Evolutionary conservation across 1,284 basidiomycete genomes (phyloP), one percentile per base, ranked within the genome.

Genomic region (Rhodofomes roseus): DNA sequence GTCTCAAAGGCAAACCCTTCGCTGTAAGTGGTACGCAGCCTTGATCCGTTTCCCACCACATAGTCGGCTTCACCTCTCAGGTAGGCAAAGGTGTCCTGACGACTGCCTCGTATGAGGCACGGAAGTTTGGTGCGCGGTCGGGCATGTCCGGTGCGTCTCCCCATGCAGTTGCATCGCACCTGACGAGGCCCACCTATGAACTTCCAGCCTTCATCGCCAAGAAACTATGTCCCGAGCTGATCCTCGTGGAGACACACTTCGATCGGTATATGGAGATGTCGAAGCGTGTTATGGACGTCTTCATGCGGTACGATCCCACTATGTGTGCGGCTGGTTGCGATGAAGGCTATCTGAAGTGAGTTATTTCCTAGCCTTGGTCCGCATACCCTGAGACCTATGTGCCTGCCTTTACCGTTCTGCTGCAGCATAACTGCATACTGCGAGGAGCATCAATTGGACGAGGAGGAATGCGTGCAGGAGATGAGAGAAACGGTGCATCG

Each of bases 201-300:
- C 22, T 22, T 23, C 11, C 68, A 82, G 92, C 86, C 51, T 96
- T 95, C 72, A 89, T 98, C 44, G 96, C 96, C 16, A 90, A 89
- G 76, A 96, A 94, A 68, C 83, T 99, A 9, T 98, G 95, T 70
- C 95, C 96, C 1, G 86, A 96, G 9, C 83, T 99, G n/a, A 87
- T 93, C 46, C 77, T 94, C 48, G 81, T 96, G 52, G 73, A 77
- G 8, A 82, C 80, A 58, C 81, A 89, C 63, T 87, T 86, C 65
- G 74, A 81, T 9, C 79, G 86, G 37, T 95, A 95, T 65, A 79
- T 77, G 44, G 88, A 90, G 63, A 84, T 90, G 74, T 95, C 93
- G 6, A 66, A 74, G 37, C 77, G 78, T 63, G 81, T 91, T 31
- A 90, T 92, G 85, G 71, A 67, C 11, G 82, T 94, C 22, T 87